phyloP scores from a whole-genome alignment of 1,139 yeast genomes.

The Casaregolazyma suthepensis region DNA sequence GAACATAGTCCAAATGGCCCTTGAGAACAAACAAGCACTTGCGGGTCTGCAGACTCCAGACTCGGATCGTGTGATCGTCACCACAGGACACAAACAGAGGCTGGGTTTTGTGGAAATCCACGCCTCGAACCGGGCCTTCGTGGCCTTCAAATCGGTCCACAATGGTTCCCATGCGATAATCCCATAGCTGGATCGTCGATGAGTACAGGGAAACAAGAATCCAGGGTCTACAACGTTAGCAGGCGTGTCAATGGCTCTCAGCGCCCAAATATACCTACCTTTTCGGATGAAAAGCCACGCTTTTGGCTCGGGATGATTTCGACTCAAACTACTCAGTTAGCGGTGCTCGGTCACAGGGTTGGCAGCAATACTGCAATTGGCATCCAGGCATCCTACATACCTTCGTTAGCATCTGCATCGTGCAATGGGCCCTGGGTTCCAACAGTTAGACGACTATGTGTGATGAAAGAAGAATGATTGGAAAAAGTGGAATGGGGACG shows the following conservation, averaged over 20 bases:
- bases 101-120: conserved; percentile 96
- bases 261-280: conserved; percentile 33
- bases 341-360: conserved; percentile 3
- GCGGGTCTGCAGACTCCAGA: conserved; percentile 91
- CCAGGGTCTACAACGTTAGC: conserved; percentile 64
- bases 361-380: not conserved
- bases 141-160: conserved; percentile 97
- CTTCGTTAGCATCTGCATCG: conserved; percentile 93
- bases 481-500: conserved; percentile 5
- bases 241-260: not conserved
- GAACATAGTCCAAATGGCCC: conserved; percentile 89
- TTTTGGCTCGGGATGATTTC: conserved; percentile 97
- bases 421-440: conserved; percentile 21
- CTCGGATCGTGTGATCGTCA: conserved; percentile 91
- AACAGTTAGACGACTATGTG: not conserved
- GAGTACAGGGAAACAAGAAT: conserved; percentile 90
- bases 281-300: conserved; percentile 96
- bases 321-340: conserved; percentile 68
- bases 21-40: conserved; percentile 85
- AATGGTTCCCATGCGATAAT: conserved; percentile 97
- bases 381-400: conserved; percentile 31
- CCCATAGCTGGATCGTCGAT: conserved; percentile 96
- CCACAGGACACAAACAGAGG: conserved; percentile 96
- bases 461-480: conserved; percentile 1
- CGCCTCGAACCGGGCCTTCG: conserved; percentile 95